These are phyloP conservation scores for Ramaria sp. DNA, from an alignment of 768 basidiomycete species.

Conservation along the genomic window DNA sequence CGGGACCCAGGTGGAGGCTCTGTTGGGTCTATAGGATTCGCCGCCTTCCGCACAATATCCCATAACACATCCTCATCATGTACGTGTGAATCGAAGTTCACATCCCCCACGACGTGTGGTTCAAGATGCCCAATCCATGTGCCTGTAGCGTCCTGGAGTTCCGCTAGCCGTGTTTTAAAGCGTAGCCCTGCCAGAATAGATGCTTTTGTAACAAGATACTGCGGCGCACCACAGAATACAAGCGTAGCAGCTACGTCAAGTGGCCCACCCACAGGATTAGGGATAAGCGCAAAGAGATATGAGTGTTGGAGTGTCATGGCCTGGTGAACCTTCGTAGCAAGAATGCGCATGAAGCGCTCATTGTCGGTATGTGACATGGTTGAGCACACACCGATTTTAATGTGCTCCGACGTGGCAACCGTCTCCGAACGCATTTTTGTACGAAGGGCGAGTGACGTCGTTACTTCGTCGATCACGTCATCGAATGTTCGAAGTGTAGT, in stretches of 20 bases:
- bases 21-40: constrained; percentile 26
- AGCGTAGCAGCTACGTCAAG: constrained; percentile 26
- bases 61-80: constrained; percentile 60
- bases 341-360: constrained; percentile 41
- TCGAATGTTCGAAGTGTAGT: constrained; percentile 40
- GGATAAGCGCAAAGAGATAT: constrained; percentile 8
- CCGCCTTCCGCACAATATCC: constrained; percentile 55
- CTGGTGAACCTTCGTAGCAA: constrained; percentile 33
- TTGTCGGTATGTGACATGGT: constrained; percentile 50
- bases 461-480: constrained; percentile 49
- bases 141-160: constrained; percentile 12
- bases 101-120: neutral
- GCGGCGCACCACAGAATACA: constrained; percentile 46
- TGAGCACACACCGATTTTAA: constrained; percentile 48
- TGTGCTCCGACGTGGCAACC: constrained; percentile 28
- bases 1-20: constrained; percentile 54
- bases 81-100: constrained; percentile 37
- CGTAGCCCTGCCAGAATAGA: constrained; percentile 55
- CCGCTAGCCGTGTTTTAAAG: constrained; percentile 30
- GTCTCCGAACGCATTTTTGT: constrained; percentile 38
- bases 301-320: constrained; percentile 33
- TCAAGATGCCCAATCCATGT: constrained; percentile 38
- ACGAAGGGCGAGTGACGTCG: constrained; percentile 44
- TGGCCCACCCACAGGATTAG: constrained; percentile 15
- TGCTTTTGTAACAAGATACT: constrained; percentile 53